Evolutionary conservation across 371 early-diverging fungal genomes (phyloP), one percentile per base, ranked within the genome.

Genomic region (Mortierella sp.): DNA sequence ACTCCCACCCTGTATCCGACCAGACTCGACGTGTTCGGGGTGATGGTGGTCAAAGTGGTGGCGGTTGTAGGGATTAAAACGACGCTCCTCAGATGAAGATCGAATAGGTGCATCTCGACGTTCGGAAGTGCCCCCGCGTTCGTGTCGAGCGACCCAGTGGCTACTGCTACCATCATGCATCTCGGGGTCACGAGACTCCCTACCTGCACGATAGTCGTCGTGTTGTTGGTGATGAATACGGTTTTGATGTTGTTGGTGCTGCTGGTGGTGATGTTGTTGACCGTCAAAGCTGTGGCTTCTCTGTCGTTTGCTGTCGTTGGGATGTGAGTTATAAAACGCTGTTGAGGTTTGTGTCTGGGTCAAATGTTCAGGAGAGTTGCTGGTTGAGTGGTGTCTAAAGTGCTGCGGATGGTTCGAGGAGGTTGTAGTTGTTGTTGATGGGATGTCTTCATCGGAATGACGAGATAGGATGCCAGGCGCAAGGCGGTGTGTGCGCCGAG

Each of bases 281-380:
- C 52, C 65, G 24, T 73, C 70, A 39, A 55, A 48, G n/a, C 70
- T 68, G 39, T 47, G 43, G 66, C 66, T 68, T 26, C 73, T 63
- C 29, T 63, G 66, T 52, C 14, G 44, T 26, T 48, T 66, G n/a
- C 47, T 44, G 29, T 66, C 47, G 66, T 69, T 41, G 41, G 39
- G 31, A 44, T 40, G 45, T 43, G 41, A 37, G 29, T 37, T 40
- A 48, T 52, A 47, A 26, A 14, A 14, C 3, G 47, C 14, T 22
- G 50, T 45, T 39, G 16, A 34, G 63, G 34, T 24, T 31, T 47
- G 70, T 61, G 37, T 22, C 2, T 61, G 61, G 7, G 61, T 37
- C 61, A 61, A 34, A 19, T 61, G 61, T 31, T 8, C 61, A 37
- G 61, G 37, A 7, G 61, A 61, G 34, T 34, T 31, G 37, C 61